phyloP scores from a whole-genome alignment of 495 filamentous ascomycete species.

The Durotheca rogersii region DNA sequence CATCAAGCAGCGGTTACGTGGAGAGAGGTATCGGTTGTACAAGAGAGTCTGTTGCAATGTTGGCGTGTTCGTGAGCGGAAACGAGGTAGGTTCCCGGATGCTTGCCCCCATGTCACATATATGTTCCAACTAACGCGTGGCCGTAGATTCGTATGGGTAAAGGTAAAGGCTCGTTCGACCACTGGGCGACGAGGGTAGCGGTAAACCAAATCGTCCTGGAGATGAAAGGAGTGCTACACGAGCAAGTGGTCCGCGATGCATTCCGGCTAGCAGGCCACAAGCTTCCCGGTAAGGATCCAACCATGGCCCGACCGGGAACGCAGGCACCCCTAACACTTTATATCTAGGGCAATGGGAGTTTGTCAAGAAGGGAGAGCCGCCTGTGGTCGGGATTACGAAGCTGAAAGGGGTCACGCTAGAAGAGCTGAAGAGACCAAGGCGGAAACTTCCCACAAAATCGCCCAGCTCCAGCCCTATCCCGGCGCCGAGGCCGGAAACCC shows the following conservation, averaged over 20 bases:
- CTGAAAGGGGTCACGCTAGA: conserved; percentile 80
- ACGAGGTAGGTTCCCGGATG: conserved; percentile 61
- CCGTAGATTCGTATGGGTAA: conserved; percentile 87
- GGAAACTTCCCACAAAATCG: conserved; percentile 55
- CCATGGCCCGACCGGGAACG: background rate
- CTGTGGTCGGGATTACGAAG: conserved; percentile 92
- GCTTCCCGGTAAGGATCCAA: conserved; percentile 72
- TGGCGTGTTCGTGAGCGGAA: conserved; percentile 91
- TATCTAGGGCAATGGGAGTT: conserved; percentile 83
- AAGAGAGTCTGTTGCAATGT: conserved; percentile 87
- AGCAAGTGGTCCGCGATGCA: conserved; percentile 90
- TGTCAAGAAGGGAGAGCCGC: conserved; percentile 86
- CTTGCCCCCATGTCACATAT: background rate
- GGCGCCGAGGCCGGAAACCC: conserved; percentile 10
- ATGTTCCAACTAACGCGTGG: conserved; percentile 8
- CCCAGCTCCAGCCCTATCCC: conserved; percentile 11
- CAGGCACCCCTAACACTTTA: conserved; percentile 21
- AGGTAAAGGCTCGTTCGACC: conserved; percentile 95
- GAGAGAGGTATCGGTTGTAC: conserved; percentile 89
- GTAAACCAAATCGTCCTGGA: conserved; percentile 91
- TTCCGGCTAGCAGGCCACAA: conserved; percentile 94
- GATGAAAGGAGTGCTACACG: conserved; percentile 86
- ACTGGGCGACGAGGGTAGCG: conserved; percentile 86
- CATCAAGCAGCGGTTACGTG: conserved; percentile 82
- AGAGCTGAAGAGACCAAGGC: conserved; percentile 72